phyloP scores from a whole-genome alignment of 257 asterid species.

The Nicotiana attenuata region DNA sequence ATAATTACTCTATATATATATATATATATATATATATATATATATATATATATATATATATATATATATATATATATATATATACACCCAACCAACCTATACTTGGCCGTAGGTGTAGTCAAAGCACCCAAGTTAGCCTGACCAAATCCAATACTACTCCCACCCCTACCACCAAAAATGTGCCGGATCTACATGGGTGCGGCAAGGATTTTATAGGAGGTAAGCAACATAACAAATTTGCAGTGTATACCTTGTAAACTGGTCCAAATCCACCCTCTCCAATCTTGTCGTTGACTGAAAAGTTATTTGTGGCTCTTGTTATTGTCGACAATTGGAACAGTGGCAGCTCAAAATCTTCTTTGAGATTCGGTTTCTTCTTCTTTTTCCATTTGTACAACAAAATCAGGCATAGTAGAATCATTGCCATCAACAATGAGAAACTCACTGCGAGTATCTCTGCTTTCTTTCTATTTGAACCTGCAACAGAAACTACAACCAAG shows the following conservation, averaged over 20 bases:
- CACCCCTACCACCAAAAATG: no score
- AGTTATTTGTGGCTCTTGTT: conserved; percentile 22
- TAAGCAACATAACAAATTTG: background rate
- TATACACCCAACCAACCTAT: no score
- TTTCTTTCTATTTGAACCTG: background rate
- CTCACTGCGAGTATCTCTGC: background rate
- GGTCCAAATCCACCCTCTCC: conserved; percentile 35
- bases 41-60: no score
- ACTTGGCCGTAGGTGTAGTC: no score
- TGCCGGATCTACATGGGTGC: no score
- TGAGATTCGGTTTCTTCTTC: background rate
- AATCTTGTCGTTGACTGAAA: conserved; percentile 2
- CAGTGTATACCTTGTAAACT: conserved; percentile 26
- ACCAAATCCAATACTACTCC: no score
- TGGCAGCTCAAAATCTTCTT: conserved; percentile 25
- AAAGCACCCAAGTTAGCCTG: no score
- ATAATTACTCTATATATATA: no score
- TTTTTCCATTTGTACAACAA: background rate
- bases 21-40: no score
- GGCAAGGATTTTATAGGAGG: no score
- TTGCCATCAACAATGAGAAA: background rate
- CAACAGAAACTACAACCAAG: background rate
- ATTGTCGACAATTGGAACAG: conserved; percentile 22
- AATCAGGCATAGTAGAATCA: background rate
- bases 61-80: no score